phyloP scores from a whole-genome alignment of 495 filamentous ascomycete genomes.

The Rostrohypoxylon terebratum region DNA sequence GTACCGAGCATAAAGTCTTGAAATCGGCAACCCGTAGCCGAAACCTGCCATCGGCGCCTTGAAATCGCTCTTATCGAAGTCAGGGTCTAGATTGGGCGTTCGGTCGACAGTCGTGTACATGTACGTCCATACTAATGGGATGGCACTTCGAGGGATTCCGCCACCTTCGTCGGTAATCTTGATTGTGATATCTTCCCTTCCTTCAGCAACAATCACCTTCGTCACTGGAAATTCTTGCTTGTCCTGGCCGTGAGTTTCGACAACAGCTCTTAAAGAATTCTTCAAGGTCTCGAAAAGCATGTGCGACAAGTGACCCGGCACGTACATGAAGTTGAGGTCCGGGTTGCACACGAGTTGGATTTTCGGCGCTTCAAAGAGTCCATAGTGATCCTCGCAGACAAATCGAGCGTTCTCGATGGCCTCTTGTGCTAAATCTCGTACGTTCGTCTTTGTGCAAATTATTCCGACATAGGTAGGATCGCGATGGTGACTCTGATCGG shows the following conservation, averaged over 20 bases:
- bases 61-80: slow-evolving; percentile 99
- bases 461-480: slow-evolving; percentile 97
- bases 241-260: slow-evolving; percentile 94
- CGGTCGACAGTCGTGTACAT: slow-evolving; percentile 99
- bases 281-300: slow-evolving; percentile 99
- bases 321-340: slow-evolving; percentile 97
- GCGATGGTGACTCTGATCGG: slow-evolving; percentile 85
- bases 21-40: slow-evolving; percentile 94
- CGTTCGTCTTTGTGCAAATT: slow-evolving; percentile 98
- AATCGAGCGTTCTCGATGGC: slow-evolving; percentile 98
- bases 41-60: slow-evolving; percentile 99
- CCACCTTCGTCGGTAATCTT: slow-evolving; percentile 97
- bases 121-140: slow-evolving; percentile 98
- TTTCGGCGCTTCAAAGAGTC: slow-evolving; percentile 95
- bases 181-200: slow-evolving; percentile 98
- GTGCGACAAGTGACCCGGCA: slow-evolving; percentile 95
- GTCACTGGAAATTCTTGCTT: slow-evolving; percentile 96
- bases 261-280: slow-evolving; percentile 95
- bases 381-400: slow-evolving; percentile 98
- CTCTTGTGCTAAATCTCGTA: slow-evolving; percentile 93
- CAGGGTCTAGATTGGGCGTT: slow-evolving; percentile 92
- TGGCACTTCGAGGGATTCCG: slow-evolving; percentile 89
- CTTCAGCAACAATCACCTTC: slow-evolving; percentile 96
- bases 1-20: slow-evolving; percentile 92
- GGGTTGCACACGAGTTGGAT: slow-evolving; percentile 95